These are phyloP conservation scores for Botryotinia calthae DNA, from an alignment of 2,329 filamentous ascomycete species.

Conservation along the genomic window DNA sequence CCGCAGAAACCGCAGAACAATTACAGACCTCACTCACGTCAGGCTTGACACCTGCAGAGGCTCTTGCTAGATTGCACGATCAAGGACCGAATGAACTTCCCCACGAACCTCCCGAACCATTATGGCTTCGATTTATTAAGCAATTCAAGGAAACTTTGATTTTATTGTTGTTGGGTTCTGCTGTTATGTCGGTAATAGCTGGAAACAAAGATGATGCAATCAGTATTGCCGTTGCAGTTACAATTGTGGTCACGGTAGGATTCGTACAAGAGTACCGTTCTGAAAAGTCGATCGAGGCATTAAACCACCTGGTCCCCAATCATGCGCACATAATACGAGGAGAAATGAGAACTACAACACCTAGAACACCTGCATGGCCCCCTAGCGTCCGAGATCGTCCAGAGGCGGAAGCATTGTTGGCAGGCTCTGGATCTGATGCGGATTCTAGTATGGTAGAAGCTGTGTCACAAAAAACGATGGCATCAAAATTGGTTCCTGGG, in stretches of 20 bases:
- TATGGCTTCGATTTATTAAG: constrained; percentile 93
- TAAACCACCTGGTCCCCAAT: constrained; percentile 91
- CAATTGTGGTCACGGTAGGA: constrained; percentile 92
- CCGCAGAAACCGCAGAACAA: constrained; percentile 72
- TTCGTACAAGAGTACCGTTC: constrained; percentile 98
- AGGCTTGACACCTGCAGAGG: constrained; percentile 79
- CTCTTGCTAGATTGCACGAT: constrained; percentile 71
- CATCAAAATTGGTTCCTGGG: constrained; percentile 82
- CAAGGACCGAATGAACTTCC: constrained; percentile 93
- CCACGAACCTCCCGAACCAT: constrained; percentile 85
- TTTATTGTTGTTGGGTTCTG: constrained; percentile 83
- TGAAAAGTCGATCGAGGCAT: constrained; percentile 92
- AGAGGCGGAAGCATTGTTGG: constrained; percentile 33
- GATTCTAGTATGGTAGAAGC: constrained; percentile 60
- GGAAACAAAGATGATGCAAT: constrained; percentile 93
- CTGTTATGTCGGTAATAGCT: constrained; percentile 82
- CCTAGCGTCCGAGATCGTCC: constrained; percentile 36
- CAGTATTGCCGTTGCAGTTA: constrained; percentile 93
- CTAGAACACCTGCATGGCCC: constrained; percentile 47
- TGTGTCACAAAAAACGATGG: constrained; percentile 80
- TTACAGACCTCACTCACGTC: constrained; percentile 79
- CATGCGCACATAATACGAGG: constrained; percentile 87
- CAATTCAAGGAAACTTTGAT: constrained; percentile 98
- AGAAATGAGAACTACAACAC: constrained; percentile 29
- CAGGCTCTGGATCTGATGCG: constrained; percentile 38